Conservation (phyloP, 805 yeast species). For the Suhomyces sp. region DNA sequence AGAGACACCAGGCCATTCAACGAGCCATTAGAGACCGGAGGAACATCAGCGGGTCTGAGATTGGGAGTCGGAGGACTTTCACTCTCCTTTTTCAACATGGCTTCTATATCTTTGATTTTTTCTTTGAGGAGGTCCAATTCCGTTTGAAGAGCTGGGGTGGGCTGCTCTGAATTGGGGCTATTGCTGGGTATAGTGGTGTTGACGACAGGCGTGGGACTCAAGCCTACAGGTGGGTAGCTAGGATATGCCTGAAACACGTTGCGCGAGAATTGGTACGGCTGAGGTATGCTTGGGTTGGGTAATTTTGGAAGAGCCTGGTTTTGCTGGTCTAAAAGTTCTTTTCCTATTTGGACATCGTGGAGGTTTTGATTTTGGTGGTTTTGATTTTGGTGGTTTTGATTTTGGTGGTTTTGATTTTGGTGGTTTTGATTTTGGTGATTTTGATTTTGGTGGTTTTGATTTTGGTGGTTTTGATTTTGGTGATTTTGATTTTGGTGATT, state of each 20-base stretch:
- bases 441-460: not conserved
- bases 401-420: not conserved
- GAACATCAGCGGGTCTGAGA: not conserved
- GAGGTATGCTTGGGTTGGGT: not conserved
- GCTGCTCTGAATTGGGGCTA: not conserved
- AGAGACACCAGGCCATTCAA: not conserved
- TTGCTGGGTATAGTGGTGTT: not conserved
- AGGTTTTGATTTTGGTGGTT: not conserved
- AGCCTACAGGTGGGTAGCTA: not conserved
- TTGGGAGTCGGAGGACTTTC: not conserved
- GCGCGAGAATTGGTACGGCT: not conserved
- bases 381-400: not conserved
- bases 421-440: not conserved
- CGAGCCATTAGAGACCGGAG: not conserved
- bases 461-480: not conserved
- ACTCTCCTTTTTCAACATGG: conserved; percentile 32
- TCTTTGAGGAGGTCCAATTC: conserved; percentile 35
- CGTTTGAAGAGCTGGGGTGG: not conserved
- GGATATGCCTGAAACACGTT: not conserved
- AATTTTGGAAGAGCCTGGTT: not conserved
- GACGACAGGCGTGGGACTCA: not conserved
- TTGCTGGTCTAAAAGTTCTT: too few relatives aligned
- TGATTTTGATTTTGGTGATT: not conserved
- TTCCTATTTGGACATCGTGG: not conserved
- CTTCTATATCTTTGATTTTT: conserved; percentile 46